These are phyloP conservation scores for Musa beccarii DNA, from an alignment of 176 grass and related monocot species.

Conservation along the genomic window DNA sequence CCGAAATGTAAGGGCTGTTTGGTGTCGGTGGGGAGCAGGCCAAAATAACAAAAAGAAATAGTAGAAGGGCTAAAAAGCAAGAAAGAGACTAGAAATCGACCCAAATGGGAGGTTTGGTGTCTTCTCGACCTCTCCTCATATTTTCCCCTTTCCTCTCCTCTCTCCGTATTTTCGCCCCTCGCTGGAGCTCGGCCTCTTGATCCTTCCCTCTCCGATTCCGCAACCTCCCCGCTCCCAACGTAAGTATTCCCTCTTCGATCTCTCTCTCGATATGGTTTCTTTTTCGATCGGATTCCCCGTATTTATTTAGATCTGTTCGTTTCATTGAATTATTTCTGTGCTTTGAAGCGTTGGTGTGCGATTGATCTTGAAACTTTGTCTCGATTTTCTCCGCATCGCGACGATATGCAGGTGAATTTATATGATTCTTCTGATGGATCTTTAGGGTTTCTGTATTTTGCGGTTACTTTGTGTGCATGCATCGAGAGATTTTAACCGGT, in stretches of 20 bases:
- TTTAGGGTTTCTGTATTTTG: neutral
- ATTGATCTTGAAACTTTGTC: neutral
- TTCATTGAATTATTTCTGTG: neutral
- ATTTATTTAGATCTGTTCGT: neutral
- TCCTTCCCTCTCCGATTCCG: neutral
- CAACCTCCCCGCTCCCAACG: neutral
- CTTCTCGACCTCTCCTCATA: neutral
- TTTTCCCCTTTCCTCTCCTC: neutral
- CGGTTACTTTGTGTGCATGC: neutral
- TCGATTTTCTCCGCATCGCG: neutral
- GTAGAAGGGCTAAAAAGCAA: neutral
- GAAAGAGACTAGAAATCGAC: conserved; percentile 1
- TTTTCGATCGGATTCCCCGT: neutral
- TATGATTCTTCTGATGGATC: too few species aligned
- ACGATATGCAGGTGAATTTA: neutral
- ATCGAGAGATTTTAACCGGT: neutral
- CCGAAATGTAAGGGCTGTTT: neutral
- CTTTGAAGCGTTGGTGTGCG: neutral
- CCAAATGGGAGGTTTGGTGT: conserved; percentile 1
- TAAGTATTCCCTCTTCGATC: neutral
- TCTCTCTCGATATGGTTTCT: neutral
- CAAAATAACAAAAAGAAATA: neutral
- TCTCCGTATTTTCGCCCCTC: conserved; percentile 1
- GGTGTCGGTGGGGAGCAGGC: neutral
- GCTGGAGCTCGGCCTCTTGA: neutral